Percentiles rank a stretch among this genome's conserved stretches.
Conservation (phyloP, 2,329 filamentous ascomycete genomes). For the Colletotrichum endophyticum region DNA sequence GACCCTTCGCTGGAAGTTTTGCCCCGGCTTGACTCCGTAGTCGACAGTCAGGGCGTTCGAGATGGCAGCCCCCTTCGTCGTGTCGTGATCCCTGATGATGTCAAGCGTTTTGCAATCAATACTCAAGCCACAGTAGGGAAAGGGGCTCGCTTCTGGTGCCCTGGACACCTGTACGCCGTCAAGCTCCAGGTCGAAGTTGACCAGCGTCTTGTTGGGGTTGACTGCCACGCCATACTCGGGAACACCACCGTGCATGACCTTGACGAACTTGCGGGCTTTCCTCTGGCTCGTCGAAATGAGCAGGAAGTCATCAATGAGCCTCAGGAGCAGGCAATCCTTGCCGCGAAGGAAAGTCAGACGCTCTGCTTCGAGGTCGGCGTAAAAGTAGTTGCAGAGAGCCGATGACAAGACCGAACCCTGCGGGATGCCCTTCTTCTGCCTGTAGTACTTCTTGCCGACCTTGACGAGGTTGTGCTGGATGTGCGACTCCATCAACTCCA, state of each 20-base stretch:
- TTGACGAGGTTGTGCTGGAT: conserved; percentile 86
- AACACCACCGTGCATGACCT: conserved; percentile 80
- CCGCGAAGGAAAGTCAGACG: conserved; percentile 70
- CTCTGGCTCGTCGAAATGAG: conserved; percentile 75
- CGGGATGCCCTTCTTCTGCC: conserved; percentile 87
- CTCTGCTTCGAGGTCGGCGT: conserved; percentile 80
- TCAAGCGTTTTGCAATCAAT: conserved; percentile 80
- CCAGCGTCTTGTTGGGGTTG: conserved; percentile 78
- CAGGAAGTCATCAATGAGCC: conserved; percentile 92
- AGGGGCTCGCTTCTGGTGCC: conserved; percentile 48
- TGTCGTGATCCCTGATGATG: conserved; percentile 71
- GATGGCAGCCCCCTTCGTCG: conserved; percentile 54
- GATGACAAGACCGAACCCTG: conserved; percentile 91
- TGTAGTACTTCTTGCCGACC: conserved; percentile 86
- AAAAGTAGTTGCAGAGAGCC: conserved; percentile 93
- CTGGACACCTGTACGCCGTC: conserved; percentile 56
- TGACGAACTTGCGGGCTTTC: conserved; percentile 75
- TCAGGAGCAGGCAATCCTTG: conserved; percentile 70
- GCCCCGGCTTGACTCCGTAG: conserved; percentile 72
- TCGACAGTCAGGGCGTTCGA: conserved; percentile 82
- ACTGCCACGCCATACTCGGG: conserved; percentile 82
- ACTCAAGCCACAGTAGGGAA: conserved; percentile 86
- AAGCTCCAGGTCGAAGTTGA: conserved; percentile 77
- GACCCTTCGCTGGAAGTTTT: conserved; percentile 80
- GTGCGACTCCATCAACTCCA: conserved; percentile 78